These are phyloP conservation scores for Polytolypa hystricis DNA, from an alignment of 2,329 filamentous ascomycete species.

Conservation along the genomic window DNA sequence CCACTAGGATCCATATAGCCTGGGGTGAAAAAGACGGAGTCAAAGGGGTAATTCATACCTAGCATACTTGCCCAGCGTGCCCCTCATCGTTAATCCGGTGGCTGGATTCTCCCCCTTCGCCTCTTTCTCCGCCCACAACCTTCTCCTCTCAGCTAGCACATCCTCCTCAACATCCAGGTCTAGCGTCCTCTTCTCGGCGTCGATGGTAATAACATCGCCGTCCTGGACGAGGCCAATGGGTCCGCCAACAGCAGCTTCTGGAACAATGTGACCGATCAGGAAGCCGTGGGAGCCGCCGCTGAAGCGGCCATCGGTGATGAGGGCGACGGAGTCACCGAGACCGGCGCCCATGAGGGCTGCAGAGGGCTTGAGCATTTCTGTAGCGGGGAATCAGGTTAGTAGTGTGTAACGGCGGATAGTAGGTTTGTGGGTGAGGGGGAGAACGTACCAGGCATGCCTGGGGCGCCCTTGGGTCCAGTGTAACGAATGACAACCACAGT, in stretches of 20 bases:
- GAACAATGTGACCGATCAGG: constrained; percentile 51
- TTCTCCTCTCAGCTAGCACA: constrained; percentile 49
- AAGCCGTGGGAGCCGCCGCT: constrained; percentile 52
- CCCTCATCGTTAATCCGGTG: constrained; percentile 48
- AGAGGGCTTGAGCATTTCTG: constrained; percentile 64
- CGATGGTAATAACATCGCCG: constrained; percentile 77
- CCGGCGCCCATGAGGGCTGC: constrained; percentile 65
- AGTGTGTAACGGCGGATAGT: neutral
- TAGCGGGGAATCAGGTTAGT: constrained; percentile 5
- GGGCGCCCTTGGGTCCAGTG: constrained; percentile 61
- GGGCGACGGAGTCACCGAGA: constrained; percentile 56
- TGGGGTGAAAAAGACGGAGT: constrained; percentile 1
- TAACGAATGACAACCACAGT: constrained; percentile 67
- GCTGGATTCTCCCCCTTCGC: constrained; percentile 29
- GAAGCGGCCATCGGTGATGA: constrained; percentile 70
- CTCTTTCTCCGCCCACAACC: constrained; percentile 46
- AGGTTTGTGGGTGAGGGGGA: too few species aligned
- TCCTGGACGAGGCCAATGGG: constrained; percentile 74
- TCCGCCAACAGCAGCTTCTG: constrained; percentile 79
- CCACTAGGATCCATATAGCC: neutral
- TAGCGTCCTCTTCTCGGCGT: constrained; percentile 49
- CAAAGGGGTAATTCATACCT: constrained; percentile 21
- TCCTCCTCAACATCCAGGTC: constrained; percentile 33
- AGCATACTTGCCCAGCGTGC: constrained; percentile 62
- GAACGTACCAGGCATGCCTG: constrained; percentile 49